These are phyloP conservation scores for Fraxinus albicans DNA, from an alignment of 305 asterid genomes.

Conservation along the genomic window DNA sequence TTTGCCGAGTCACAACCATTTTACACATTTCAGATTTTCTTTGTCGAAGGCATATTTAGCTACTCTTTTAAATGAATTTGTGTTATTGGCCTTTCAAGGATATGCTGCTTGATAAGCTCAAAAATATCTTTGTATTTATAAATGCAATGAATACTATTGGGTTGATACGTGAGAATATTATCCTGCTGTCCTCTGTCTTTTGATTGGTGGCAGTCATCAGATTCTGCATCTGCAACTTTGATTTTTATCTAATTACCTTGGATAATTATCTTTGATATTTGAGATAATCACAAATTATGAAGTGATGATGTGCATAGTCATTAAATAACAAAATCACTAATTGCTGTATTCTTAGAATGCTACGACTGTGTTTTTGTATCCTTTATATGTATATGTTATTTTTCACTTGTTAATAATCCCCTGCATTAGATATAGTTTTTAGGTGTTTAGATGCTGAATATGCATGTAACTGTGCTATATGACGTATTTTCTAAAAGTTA, in stretches of 20 bases:
- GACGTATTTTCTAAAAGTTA: no score
- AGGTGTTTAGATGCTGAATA: no score
- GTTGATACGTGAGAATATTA: not conserved
- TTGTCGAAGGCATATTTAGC: not conserved
- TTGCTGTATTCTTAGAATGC: no score
- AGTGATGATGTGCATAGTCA: no score
- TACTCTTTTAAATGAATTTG: not conserved
- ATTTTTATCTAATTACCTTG: not conserved
- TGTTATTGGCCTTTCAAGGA: not conserved
- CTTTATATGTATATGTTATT: no score
- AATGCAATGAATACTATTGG: not conserved
- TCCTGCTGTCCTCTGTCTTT: no score
- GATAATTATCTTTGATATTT: not conserved
- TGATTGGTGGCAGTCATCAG: not conserved
- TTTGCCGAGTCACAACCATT: not conserved
- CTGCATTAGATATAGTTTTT: no score
- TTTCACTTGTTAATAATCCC: no score
- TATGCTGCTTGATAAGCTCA: not conserved
- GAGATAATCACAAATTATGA: not conserved
- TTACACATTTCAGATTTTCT: not conserved
- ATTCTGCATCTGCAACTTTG: not conserved
- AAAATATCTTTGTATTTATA: not conserved
- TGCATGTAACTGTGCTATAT: no score
- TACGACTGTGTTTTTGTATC: no score
- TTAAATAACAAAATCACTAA: no score